phyloP scores from a whole-genome alignment of 2,329 filamentous ascomycete genomes.

The Ascomycota sp. region DNA sequence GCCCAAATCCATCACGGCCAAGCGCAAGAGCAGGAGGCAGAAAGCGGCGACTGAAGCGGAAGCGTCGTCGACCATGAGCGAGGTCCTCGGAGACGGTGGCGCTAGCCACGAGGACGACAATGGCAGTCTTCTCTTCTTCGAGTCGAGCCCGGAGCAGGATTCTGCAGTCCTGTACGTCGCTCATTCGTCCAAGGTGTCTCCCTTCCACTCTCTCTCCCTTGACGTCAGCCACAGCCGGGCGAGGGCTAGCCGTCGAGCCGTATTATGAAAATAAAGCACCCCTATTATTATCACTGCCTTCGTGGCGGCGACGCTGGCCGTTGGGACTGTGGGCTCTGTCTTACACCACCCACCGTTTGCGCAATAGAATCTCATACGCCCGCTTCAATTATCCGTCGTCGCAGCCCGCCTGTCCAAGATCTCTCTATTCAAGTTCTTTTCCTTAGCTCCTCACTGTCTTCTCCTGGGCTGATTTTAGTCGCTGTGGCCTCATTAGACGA shows the following conservation, averaged over 20 bases:
- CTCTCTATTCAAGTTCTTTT: not conserved
- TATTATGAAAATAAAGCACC: no score
- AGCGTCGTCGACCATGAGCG: conserved; percentile 9
- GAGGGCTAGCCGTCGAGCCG: no score
- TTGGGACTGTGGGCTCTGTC: no score
- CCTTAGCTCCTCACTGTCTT: not conserved
- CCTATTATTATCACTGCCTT: no score
- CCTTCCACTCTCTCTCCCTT: no score
- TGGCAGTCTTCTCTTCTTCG: not conserved
- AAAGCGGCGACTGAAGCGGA: conserved; percentile 12
- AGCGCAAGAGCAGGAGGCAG: conserved; percentile 25
- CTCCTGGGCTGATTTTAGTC: not conserved
- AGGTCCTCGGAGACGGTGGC: conserved; percentile 12
- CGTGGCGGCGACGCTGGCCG: no score
- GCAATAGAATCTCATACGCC: no score
- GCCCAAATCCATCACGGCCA: conserved; percentile 26
- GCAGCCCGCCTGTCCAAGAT: not conserved
- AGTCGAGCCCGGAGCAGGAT: not conserved
- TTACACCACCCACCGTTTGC: no score
- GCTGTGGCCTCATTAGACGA: not conserved
- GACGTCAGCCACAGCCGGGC: no score
- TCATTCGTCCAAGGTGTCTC: no score
- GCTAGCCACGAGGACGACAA: conserved; percentile 5
- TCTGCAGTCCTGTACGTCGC: no score
- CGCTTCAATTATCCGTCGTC: no score